Conservation (phyloP, 352 stramenopile genomes). For the Globisporangium paddicum region DNA sequence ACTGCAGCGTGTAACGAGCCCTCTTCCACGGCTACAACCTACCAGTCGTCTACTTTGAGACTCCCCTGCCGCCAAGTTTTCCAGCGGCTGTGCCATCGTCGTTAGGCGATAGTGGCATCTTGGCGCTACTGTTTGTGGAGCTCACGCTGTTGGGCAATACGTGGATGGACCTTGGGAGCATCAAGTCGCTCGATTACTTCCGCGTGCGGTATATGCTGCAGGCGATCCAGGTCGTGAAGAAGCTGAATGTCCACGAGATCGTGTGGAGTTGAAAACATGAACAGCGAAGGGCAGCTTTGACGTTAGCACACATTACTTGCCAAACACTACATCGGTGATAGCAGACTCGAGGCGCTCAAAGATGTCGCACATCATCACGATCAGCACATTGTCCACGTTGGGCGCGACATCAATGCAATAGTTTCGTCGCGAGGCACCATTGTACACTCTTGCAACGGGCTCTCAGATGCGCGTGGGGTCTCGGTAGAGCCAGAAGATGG, state of each 20-base stretch:
- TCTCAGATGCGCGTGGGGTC: neutral
- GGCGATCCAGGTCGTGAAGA: neutral
- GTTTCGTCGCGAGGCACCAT: neutral
- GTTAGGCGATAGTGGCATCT: slow-evolving; percentile 1
- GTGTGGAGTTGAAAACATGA: neutral
- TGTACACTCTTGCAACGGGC: neutral
- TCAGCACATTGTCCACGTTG: neutral
- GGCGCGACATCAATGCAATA: neutral
- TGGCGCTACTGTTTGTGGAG: slow-evolving; percentile 12
- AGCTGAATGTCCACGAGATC: slow-evolving; percentile 2
- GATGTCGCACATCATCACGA: neutral
- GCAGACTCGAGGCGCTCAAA: neutral
- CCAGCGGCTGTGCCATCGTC: neutral
- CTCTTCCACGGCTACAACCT: neutral
- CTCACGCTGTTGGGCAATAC: neutral
- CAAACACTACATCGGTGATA: neutral
- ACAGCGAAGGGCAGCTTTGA: neutral
- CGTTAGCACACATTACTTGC: neutral
- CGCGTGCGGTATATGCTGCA: slow-evolving; percentile 10
- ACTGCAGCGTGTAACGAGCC: neutral
- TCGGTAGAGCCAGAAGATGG: neutral
- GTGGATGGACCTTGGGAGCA: neutral
- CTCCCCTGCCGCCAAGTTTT: neutral
- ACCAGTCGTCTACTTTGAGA: neutral
- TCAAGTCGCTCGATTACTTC: slow-evolving; percentile 7